These are phyloP conservation scores for Rhizodiscina lignyota DNA, from an alignment of 495 filamentous ascomycete genomes.

Conservation along the genomic window DNA sequence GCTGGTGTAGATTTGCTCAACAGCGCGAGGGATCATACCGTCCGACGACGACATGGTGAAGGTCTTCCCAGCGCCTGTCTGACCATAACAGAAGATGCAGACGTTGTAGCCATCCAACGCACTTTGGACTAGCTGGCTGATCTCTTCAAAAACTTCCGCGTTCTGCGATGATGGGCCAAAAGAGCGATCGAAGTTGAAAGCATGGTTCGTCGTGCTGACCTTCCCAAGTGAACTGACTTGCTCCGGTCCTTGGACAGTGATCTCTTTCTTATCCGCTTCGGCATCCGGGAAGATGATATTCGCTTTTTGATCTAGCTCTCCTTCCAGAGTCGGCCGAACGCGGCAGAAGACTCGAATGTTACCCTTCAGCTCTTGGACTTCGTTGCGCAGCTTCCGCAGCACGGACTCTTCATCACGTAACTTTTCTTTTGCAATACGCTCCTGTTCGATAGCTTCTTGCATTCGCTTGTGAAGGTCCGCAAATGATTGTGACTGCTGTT, in stretches of 20 bases:
- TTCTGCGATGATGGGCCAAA: constrained; percentile 69
- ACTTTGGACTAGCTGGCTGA: constrained; percentile 91
- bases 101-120: constrained; percentile 97
- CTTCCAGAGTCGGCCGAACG: constrained; percentile 61
- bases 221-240: constrained; percentile 71
- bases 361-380: constrained; percentile 95
- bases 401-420: constrained; percentile 82
- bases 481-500: constrained; percentile 69
- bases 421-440: constrained; percentile 57
- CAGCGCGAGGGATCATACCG: constrained; percentile 91
- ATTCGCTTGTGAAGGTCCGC: constrained; percentile 58
- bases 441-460: constrained; percentile 55
- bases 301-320: constrained; percentile 36
- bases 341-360: constrained; percentile 98
- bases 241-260: constrained; percentile 65
- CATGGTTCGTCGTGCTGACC: constrained; percentile 54
- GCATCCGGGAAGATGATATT: constrained; percentile 64
- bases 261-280: constrained; percentile 64
- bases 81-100: constrained; percentile 97
- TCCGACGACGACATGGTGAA: constrained; percentile 86
- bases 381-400: constrained; percentile 85
- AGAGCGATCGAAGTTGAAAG: constrained; percentile 87
- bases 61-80: constrained; percentile 94
- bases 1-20: constrained; percentile 82
- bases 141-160: constrained; percentile 83